phyloP scores from a whole-genome alignment of 129 eudicot genomes.

The Centella asiatica region DNA sequence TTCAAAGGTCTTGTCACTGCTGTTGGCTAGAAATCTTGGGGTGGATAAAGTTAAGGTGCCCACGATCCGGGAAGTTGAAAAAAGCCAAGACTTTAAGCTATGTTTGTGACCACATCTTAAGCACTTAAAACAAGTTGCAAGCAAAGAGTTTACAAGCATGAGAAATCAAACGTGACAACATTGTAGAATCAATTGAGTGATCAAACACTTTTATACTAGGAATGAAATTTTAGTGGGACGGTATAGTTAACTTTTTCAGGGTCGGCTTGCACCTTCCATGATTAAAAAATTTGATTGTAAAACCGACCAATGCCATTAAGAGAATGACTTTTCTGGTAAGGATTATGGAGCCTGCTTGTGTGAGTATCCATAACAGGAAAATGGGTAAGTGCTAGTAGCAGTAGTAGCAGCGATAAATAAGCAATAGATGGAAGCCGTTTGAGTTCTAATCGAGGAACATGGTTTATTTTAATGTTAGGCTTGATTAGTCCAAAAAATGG shows the following conservation, averaged over 20 bases:
- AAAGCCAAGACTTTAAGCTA: constrained; percentile 14
- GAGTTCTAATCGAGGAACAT: not conserved
- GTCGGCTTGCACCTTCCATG: not conserved
- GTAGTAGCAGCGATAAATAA: not conserved
- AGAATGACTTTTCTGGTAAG: constrained; percentile 8
- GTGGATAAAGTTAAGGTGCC: constrained; percentile 37
- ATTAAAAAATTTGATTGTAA: not conserved
- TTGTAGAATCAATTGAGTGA: constrained; percentile 1
- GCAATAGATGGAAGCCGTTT: not conserved
- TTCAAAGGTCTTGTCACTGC: constrained; percentile 11
- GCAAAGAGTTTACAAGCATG: constrained; percentile 3
- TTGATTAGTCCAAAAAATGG: not conserved
- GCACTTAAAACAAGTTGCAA: constrained; percentile 12
- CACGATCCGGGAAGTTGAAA: constrained; percentile 45
- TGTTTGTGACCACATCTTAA: constrained; percentile 8
- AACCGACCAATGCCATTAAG: constrained; percentile 15
- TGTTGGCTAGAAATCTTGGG: constrained; percentile 19
- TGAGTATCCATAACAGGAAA: not conserved
- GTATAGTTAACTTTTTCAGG: constrained; percentile 3
- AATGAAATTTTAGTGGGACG: constrained; percentile 9
- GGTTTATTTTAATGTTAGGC: not conserved
- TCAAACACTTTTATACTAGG: constrained; percentile 3
- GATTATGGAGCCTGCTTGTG: not conserved
- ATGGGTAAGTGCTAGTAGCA: not conserved
- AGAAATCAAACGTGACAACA: not conserved